Conservation (phyloP, 169 alveolate species). For the Plasmodium sp. region DNA sequence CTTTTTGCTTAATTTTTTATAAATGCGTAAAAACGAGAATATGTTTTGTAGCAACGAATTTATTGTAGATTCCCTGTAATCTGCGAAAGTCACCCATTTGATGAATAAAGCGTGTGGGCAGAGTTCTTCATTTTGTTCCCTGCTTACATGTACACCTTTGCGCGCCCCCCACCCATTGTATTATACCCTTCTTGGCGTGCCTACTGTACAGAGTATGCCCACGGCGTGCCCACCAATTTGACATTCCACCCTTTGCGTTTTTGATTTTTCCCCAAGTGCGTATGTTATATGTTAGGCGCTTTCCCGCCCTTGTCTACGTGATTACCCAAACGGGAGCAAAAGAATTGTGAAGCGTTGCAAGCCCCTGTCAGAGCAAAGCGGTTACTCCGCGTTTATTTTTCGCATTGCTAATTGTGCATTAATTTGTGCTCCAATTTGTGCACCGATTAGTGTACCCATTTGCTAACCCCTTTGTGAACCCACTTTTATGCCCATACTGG, state of each 20-base stretch:
- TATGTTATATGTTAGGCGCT: not conserved
- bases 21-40: not conserved
- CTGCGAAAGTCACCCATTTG: not conserved
- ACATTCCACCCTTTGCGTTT: not conserved
- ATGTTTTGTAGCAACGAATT: not conserved
- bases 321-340: not conserved
- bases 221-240: not conserved
- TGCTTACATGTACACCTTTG: not conserved
- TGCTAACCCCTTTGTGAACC: not conserved
- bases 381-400: not conserved
- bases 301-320: not conserved
- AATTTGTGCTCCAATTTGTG: too few species aligned
- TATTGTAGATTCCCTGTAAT: not conserved
- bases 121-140: not conserved
- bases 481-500: not conserved
- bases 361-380: not conserved
- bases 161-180: not conserved
- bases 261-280: not conserved
- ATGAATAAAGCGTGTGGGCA: not conserved
- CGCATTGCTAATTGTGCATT: not conserved
- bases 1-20: not conserved
- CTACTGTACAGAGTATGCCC: not conserved
- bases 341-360: not conserved
- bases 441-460: not conserved
- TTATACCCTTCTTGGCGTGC: not conserved